A percentile compares a stretch with the other conserved stretches of the same genome.
These are phyloP conservation scores for Patellaria atrata DNA, from an alignment of 495 filamentous ascomycete genomes.

Conservation along the genomic window DNA sequence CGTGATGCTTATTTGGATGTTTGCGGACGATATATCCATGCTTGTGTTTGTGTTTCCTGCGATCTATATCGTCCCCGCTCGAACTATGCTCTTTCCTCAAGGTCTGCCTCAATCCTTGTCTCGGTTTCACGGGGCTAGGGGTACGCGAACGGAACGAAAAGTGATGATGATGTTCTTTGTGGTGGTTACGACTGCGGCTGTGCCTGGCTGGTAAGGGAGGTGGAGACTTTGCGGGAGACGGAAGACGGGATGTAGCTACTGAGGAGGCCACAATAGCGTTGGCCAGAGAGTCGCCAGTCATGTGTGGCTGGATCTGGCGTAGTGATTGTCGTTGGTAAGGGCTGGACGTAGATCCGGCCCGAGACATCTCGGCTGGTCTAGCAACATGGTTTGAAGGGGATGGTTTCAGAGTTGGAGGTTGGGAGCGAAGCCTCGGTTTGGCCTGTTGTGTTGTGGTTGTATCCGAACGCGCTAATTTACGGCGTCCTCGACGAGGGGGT, in stretches of 20 bases:
- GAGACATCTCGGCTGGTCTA: constrained; percentile 6
- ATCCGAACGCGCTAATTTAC: constrained; percentile 1
- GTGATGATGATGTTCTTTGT: constrained; percentile 35
- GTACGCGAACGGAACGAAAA: constrained; percentile 33
- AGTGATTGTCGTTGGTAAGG: constrained; percentile 21
- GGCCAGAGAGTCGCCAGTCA: constrained; percentile 40
- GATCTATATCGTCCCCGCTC: constrained; percentile 43
- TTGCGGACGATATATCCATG: constrained; percentile 37
- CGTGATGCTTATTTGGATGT: constrained; percentile 73
- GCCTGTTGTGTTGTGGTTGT: background rate
- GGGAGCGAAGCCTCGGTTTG: background rate
- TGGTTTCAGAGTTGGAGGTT: background rate
- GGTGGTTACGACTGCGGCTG: constrained; percentile 15
- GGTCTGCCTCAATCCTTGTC: constrained; percentile 46
- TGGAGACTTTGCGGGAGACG: constrained; percentile 32
- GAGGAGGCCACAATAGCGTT: constrained; percentile 80
- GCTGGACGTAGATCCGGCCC: constrained; percentile 4
- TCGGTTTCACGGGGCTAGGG: constrained; percentile 36
- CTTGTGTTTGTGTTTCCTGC: constrained; percentile 31
- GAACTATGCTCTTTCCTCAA: constrained; percentile 43
- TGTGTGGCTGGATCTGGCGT: constrained; percentile 21
- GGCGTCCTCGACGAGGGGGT: constrained; percentile 20
- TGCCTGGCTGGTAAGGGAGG: constrained; percentile 25
- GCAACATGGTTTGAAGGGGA: constrained; percentile 7
- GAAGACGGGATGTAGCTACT: constrained; percentile 56